Evolutionary conservation across 1,284 basidiomycete species (phyloP), one percentile per base, ranked within the genome.

Genomic region (Ganoderma boninense): DNA sequence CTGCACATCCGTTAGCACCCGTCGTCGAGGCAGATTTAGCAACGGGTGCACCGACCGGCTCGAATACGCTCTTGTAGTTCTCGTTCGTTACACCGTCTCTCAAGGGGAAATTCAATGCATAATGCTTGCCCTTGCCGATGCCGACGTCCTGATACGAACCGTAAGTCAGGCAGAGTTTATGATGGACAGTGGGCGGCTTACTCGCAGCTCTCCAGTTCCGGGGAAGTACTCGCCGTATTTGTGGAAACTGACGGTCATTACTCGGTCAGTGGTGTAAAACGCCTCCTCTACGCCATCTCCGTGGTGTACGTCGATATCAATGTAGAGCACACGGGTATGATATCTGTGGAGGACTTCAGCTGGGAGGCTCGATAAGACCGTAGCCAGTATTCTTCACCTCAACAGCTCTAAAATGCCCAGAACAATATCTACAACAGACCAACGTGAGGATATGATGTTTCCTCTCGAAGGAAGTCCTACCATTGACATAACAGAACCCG

Each of bases 211-310:
- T 42, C 98, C 98, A 1, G 98, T 99, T 14, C 98, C 98, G 23
- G 98, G 98, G 84, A 99, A 99, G 82, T 96, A 99, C 81, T 99
- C 98, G 62, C 98, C 98, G 77, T 98, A 99, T 83, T 99, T 99
- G 83, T 99, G 98, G 83, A 99, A 98, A 76, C 95, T 97, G 79
- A 93, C 93, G 0, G 97, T 99, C 98, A 99, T 99, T 64, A 99
- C 98, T 60, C 98, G 87, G 79, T 99, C 97, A 18, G 98, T 99
- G 0, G 97, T 98, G 81, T 99, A 99, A 81, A 99, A 99, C 0
- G 98, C 98, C 82, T 99, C 98, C 80, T 99, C 98, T 10, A 99
- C 98, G 57, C 98, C 98, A 81, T 99, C 98, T 20, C 98, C 98
- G 76, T 99, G 98, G 81, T 99, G 98, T 0, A 98, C 96, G 79